Base-by-base conservation (phyloP, 257 asterid species). In the Knoxia roxburghii region DNA sequence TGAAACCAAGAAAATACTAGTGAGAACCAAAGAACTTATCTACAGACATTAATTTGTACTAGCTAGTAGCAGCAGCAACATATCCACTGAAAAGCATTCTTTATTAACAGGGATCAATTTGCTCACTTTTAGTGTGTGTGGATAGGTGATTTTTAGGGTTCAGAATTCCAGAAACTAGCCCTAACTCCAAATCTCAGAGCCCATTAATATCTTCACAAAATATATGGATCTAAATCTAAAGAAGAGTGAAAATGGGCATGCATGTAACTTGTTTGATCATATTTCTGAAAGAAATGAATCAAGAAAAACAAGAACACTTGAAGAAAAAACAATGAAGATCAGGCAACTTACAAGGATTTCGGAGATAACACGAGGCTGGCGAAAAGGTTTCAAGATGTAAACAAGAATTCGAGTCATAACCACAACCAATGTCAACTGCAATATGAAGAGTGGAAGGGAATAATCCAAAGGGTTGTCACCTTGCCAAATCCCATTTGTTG, bases 391-490 rank as follows among this genome's bases (percentile, higher is more conserved):
- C 79, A 94, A 80, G 76, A 75, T 18, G 71, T 85, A 81, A 39
- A 94, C 97, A 2, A 94, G 96, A 58, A 82, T 2, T 7, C 99
- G 87, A 27, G 99, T 94, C 14, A 77, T 70, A 12, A 82, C 77
- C 5, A 94, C 95, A 40, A 94, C 88, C 53, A 94, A 73, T 0
- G 94, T 83, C 53, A 94, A 74, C 64, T 94, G 99, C 76, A 94
- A 50, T 26, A 90, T 87, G 80, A 94, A 94, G 61, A 94, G 93
- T 24, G 99, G 99, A 43, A 94, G 69, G 0, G 99, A 88, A 70
- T 94, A 94, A 76, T 94, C 95, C 72, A 94, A 75, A 8, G 99
- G 99, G 78, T 90, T 87, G 72, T 94, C 96, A 2, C 99, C 99
- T 54, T 86, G 95, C 96, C 99, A 94, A 2, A 94, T 83, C 0